These are phyloP conservation scores for Colletotrichum godetiae DNA, from an alignment of 2,329 filamentous ascomycete species.

Conservation along the genomic window DNA sequence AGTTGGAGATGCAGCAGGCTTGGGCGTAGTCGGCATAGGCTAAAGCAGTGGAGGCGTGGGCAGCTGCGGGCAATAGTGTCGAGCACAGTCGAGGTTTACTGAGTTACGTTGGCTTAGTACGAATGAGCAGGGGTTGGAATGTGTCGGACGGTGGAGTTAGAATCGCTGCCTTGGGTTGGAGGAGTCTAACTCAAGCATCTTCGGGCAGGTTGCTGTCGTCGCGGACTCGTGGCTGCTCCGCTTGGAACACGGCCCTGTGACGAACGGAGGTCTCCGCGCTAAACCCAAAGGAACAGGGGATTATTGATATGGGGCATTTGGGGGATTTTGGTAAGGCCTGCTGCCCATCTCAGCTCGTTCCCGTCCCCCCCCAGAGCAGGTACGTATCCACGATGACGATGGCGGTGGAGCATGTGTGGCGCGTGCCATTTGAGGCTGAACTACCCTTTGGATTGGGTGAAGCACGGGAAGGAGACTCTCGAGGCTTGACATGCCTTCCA, in stretches of 20 bases:
- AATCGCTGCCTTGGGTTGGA: slow-evolving; percentile 6
- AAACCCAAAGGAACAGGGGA: slow-evolving; percentile 18
- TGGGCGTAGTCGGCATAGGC: slow-evolving; percentile 8
- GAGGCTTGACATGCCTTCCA: background rate
- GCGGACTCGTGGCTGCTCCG: slow-evolving; percentile 18
- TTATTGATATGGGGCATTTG: background rate
- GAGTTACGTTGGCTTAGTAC: slow-evolving; percentile 34
- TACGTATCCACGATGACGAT: background rate
- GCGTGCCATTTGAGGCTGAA: background rate
- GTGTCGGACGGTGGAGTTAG: background rate
- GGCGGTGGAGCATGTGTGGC: background rate
- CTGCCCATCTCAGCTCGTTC: background rate
- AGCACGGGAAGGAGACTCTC: background rate
- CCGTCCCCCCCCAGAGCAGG: background rate
- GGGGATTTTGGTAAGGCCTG: background rate
- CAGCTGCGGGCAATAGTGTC: slow-evolving; percentile 4
- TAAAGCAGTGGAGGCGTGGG: background rate
- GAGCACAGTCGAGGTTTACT: background rate
- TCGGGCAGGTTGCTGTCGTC: slow-evolving; percentile 11
- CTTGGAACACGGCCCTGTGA: slow-evolving; percentile 10
- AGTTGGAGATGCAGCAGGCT: slow-evolving; percentile 30
- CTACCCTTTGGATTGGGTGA: background rate
- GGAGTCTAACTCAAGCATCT: background rate
- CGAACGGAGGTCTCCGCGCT: slow-evolving; percentile 22
- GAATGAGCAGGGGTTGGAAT: slow-evolving; percentile 19